Base-by-base conservation (phyloP, 148 eudicot species). In the Rhododendron molle region DNA sequence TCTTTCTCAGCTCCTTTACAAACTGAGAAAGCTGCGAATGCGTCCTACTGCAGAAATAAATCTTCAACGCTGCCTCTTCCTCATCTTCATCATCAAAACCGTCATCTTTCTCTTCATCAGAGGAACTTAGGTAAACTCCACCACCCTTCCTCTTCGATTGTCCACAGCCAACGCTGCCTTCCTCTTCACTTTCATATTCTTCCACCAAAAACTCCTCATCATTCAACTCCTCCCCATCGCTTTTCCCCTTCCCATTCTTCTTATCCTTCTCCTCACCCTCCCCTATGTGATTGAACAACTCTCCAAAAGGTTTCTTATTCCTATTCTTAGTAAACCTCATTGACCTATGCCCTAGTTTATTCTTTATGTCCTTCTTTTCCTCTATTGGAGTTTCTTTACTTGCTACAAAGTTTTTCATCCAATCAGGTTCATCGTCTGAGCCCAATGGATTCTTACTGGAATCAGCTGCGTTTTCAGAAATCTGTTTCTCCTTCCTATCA, bases 21-120 rank as follows among this genome's bases (percentile, higher is more conserved):
- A 96, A 96, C 91, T 96, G 99, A 0, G 96, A 95, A 84, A 96
- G 93, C 91, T 96, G 99, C 20, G 99, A 96, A 92, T 96, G 99
- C 9, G 99, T 96, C 76, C 99, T 84, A 82, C 99, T 96, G 84
- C 97, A 95, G 69, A 96, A 96, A 76, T 92, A 96, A 76, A 96
- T 89, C 91, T 92, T 96, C 78, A 94, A 85, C 14, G 86, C 78
- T 38, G 90, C 91, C 78, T 87, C 90, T 28, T 89, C 92, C 79
- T 89, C 84, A n/a, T 49, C 91, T 74, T 88, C 92, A 50, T 84
- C 87, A 50, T 84, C 89, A 83, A 83, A 28, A 38, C 81, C 88
- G 81, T 80, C 90, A 40, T 83, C 91, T 40, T 90, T 92, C 38
- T 89, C 92, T 36, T 92, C 96, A 26, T 93, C 97, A 10, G 99